phyloP scores from a whole-genome alignment of 768 basidiomycete species.

The Russula emetica region DNA sequence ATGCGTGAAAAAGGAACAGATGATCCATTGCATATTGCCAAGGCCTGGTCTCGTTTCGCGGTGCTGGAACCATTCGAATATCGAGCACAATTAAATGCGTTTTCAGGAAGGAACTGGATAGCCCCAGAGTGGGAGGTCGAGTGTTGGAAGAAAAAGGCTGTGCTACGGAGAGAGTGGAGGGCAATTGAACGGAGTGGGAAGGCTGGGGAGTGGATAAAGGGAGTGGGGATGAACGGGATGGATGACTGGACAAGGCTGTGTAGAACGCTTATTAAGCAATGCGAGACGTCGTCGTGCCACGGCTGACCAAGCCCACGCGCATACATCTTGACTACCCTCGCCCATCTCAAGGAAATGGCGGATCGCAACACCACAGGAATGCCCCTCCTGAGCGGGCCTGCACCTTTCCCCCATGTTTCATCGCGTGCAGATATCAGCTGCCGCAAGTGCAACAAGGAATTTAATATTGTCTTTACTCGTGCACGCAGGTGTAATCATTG shows the following conservation, averaged over 20 bases:
- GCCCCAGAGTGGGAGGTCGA: conserved; percentile 57
- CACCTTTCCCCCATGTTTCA: conserved; percentile 42
- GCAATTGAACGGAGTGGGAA: conserved; percentile 53
- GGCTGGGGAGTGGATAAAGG: conserved; percentile 55
- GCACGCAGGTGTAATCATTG: conserved; percentile 70
- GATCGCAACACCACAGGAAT: conserved; percentile 41
- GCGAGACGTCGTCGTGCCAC: background rate
- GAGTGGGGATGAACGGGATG: conserved; percentile 53
- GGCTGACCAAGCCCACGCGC: conserved; percentile 3
- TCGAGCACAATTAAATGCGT: conserved; percentile 52
- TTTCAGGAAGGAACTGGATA: conserved; percentile 39
- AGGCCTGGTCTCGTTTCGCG: conserved; percentile 53
- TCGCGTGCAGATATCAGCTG: conserved; percentile 42
- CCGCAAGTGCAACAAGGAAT: conserved; percentile 71
- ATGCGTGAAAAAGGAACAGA: conserved; percentile 29
- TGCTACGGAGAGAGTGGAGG: conserved; percentile 55
- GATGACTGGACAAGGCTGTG: conserved; percentile 61
- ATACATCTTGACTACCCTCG: background rate
- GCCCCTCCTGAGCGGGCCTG: conserved; percentile 63
- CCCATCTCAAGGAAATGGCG: background rate
- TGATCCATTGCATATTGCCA: conserved; percentile 42
- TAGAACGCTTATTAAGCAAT: conserved; percentile 33
- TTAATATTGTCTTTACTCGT: conserved; percentile 60
- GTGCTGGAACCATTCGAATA: conserved; percentile 62
- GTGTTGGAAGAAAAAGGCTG: conserved; percentile 45